Conservation (phyloP, 495 filamentous ascomycete species). For the Penicillium arizonense region DNA sequence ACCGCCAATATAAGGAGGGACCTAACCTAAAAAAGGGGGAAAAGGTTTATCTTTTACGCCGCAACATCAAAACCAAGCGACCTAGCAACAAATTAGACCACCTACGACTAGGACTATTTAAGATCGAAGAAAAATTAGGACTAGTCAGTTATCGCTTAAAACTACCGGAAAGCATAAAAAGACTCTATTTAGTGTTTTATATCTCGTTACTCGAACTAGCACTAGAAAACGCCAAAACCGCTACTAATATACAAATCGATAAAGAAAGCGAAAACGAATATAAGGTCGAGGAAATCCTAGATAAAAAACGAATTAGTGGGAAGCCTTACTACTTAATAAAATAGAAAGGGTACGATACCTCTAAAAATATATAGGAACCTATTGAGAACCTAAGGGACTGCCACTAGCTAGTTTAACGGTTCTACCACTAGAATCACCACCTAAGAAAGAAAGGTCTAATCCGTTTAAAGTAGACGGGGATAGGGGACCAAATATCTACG, state of each 20-base stretch:
- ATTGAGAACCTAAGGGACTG: slow-evolving; percentile 12
- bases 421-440: too few species aligned
- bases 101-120: slow-evolving; percentile 18
- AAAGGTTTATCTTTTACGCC: slow-evolving; percentile 28
- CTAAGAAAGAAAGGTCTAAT: too few species aligned
- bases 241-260: slow-evolving; percentile 2
- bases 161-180: slow-evolving; percentile 10
- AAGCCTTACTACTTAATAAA: slow-evolving; percentile 7
- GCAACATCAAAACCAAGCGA: slow-evolving; percentile 31
- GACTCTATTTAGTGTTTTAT: slow-evolving; percentile 9
- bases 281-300: slow-evolving; percentile 12
- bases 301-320: neutral
- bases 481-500: too few species aligned
- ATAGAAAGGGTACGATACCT: slow-evolving; percentile 10
- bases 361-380: slow-evolving; percentile 14
- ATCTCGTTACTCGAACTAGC: slow-evolving; percentile 13
- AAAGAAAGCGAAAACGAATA: slow-evolving; percentile 8
- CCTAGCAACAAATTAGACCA: slow-evolving; percentile 30
- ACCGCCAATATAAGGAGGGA: slow-evolving; percentile 16
- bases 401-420: slow-evolving; percentile 3
- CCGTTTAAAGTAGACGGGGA: too few species aligned
- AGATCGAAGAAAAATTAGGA: slow-evolving; percentile 8
- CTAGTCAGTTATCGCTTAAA: slow-evolving; percentile 10
- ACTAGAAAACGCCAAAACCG: slow-evolving; percentile 4
- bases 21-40: slow-evolving; percentile 22